These are phyloP conservation scores for Phaeodactylum tricornutum DNA, from an alignment of 108 stramenopile genomes.

Conservation along the genomic window DNA sequence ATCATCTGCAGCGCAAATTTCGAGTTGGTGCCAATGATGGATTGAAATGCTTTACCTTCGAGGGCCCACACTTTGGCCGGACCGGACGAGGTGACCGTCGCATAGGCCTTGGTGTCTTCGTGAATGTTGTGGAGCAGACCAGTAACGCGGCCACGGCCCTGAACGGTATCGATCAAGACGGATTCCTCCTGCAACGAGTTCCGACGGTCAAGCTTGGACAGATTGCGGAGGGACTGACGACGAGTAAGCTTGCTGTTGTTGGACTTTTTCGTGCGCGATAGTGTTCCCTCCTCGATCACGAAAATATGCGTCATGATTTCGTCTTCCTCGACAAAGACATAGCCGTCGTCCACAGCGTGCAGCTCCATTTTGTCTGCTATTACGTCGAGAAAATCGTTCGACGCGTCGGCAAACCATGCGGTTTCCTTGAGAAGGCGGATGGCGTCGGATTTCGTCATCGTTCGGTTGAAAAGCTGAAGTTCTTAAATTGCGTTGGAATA, in stretches of 20 bases:
- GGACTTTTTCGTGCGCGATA: constrained; percentile 33
- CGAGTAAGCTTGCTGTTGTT: constrained; percentile 12
- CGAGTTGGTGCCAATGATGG: constrained; percentile 10
- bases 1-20: constrained; percentile 26
- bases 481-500: too few species aligned
- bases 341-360: constrained; percentile 27
- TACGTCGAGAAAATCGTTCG: constrained; percentile 5
- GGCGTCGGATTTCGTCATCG: too few species aligned
- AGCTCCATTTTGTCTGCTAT: constrained; percentile 26
- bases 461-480: too few species aligned
- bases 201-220: not conserved
- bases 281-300: constrained; percentile 33
- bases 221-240: not conserved
- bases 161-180: constrained; percentile 16
- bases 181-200: constrained; percentile 7
- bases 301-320: constrained; percentile 18
- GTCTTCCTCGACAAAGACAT: constrained; percentile 50
- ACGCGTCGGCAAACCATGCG: not conserved
- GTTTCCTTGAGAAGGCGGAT: not conserved
- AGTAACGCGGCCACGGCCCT: constrained; percentile 38
- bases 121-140: constrained; percentile 24
- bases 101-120: constrained; percentile 21
- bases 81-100: constrained; percentile 25
- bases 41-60: constrained; percentile 20
- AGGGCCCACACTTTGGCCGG: constrained; percentile 37